Evolutionary conservation across 2,329 filamentous ascomycete genomes (phyloP).

Genomic region (Aspergillus ochraceus): DNA sequence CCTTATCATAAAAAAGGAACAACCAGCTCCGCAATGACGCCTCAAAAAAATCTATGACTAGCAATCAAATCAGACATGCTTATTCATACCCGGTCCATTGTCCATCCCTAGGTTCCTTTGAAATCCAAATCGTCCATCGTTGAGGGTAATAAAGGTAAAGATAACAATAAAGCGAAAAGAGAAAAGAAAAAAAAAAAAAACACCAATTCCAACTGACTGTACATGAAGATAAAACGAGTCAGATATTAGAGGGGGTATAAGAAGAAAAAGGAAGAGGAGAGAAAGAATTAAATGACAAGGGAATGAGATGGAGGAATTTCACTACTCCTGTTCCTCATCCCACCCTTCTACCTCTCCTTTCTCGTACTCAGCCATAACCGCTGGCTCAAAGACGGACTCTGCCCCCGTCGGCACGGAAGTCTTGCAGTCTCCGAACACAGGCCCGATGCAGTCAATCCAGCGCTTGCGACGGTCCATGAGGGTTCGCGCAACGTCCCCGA

Average conservation of each 20-base stretch:
- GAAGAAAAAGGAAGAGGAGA: no score
- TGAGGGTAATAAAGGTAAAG: background rate
- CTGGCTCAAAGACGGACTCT: slow-evolving; percentile 74
- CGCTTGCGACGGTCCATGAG: slow-evolving; percentile 87
- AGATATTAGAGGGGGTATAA: background rate
- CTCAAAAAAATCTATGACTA: background rate
- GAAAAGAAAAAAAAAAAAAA: background rate
- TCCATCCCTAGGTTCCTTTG: background rate
- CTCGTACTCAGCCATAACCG: slow-evolving; percentile 70
- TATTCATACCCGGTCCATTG: background rate
- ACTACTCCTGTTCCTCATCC: slow-evolving; percentile 79
- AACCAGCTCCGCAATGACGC: background rate
- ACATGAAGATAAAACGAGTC: background rate
- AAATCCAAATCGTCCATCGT: slow-evolving; percentile 2
- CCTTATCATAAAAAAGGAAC: slow-evolving; percentile 1
- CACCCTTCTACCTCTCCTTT: slow-evolving; percentile 76
- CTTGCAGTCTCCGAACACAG: slow-evolving; percentile 83
- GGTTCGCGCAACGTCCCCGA: slow-evolving; percentile 86
- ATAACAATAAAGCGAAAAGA: background rate
- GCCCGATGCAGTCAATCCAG: slow-evolving; percentile 89
- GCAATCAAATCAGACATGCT: background rate
- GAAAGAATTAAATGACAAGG: background rate
- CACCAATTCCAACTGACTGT: background rate
- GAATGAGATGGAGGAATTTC: background rate
- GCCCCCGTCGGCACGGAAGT: slow-evolving; percentile 67